Percentiles rank a stretch among this genome's conserved stretches.
phyloP scores from a whole-genome alignment of 176 grass and related monocot genomes.

The Thinopyrum elongatum region DNA sequence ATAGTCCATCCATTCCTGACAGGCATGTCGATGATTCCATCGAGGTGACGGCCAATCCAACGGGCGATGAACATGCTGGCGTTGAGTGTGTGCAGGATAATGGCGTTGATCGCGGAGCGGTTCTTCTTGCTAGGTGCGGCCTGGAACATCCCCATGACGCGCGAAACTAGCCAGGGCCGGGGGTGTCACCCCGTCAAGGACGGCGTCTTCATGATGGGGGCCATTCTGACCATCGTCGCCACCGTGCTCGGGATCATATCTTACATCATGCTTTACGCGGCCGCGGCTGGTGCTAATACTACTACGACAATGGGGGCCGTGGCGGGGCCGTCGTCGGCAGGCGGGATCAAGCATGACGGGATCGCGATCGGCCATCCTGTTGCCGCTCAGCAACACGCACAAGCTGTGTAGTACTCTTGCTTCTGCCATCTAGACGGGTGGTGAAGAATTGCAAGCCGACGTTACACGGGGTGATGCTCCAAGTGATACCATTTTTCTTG shows the following conservation, averaged over 20 bases:
- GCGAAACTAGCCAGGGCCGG: not conserved
- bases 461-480: too few species aligned
- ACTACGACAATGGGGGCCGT: too few species aligned
- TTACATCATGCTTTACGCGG: not conserved
- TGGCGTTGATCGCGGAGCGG: not conserved
- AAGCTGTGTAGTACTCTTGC: too few species aligned
- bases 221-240: not conserved
- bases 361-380: not conserved
- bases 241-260: not conserved
- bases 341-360: not conserved
- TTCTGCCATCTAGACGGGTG: too few species aligned
- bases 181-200: slow-evolving; percentile 5
- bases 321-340: not conserved
- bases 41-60: not conserved
- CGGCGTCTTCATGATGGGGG: slow-evolving; percentile 1
- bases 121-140: not conserved
- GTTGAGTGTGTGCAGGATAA: not conserved
- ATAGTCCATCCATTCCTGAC: too few species aligned
- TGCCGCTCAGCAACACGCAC: too few species aligned
- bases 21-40: not conserved
- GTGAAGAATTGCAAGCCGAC: too few species aligned
- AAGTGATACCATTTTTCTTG: too few species aligned
- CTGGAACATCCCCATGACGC: not conserved
- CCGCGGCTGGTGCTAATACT: not conserved
- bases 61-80: not conserved